phyloP scores from a whole-genome alignment of 768 basidiomycete genomes.

The Pleurotus pulmonarius region DNA sequence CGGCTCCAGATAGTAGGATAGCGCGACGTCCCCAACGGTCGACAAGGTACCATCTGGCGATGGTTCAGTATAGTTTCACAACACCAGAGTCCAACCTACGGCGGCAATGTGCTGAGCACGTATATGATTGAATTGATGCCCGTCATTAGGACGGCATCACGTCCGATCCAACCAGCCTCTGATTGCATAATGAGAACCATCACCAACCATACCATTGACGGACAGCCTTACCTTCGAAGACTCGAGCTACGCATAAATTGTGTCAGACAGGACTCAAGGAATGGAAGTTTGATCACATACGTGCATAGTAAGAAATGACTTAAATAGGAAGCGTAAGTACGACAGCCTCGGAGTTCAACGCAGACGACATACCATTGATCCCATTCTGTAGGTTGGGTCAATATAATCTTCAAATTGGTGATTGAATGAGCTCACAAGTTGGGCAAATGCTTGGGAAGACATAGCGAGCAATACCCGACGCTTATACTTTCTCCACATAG shows the following conservation, averaged over 20 bases:
- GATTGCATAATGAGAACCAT: conserved; percentile 7
- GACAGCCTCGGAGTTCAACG: conserved; percentile 7
- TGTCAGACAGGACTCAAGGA: conserved; percentile 3
- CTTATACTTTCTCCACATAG: conserved; percentile 87
- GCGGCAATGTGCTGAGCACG: conserved; percentile 73
- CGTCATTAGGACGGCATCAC: conserved; percentile 93
- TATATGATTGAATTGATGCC: conserved; percentile 89
- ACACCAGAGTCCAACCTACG: conserved; percentile 46
- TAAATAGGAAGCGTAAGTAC: neutral
- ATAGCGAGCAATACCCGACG: conserved; percentile 88
- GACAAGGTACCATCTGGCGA: conserved; percentile 83
- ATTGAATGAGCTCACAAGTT: conserved; percentile 57
- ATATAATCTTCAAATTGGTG: neutral
- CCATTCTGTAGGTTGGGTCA: conserved; percentile 60
- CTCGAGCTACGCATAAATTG: conserved; percentile 55
- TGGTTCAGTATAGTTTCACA: conserved; percentile 10
- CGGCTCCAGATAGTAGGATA: conserved; percentile 84
- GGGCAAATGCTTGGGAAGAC: conserved; percentile 95
- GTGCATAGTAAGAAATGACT: conserved; percentile 95
- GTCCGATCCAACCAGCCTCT: conserved; percentile 96
- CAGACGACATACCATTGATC: conserved; percentile 70
- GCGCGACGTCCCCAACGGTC: conserved; percentile 87
- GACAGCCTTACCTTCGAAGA: conserved; percentile 73
- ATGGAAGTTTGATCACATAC: conserved; percentile 41
- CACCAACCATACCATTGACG: neutral